Evolutionary conservation across 305 asterid species (phyloP).

Genomic region (Ilex paraguariensis): DNA sequence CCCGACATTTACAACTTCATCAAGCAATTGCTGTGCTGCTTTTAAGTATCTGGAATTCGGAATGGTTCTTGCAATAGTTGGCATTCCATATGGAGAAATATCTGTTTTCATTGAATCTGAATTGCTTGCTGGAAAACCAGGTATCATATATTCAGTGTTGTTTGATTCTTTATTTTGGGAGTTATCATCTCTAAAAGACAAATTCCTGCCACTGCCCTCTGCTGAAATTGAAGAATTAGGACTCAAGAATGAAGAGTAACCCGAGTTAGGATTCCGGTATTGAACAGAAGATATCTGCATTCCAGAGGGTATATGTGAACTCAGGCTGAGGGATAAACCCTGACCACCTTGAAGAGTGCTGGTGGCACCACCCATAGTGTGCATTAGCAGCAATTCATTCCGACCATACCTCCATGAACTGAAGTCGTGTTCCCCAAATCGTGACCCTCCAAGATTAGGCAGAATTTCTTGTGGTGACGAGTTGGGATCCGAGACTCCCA

Average conservation of each 20-base stretch:
- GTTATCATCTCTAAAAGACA: slow-evolving; percentile 28
- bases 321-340: slow-evolving; percentile 79
- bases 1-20: slow-evolving; percentile 77
- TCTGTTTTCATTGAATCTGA: slow-evolving; percentile 29
- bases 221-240: slow-evolving; percentile 24
- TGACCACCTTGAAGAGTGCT: slow-evolving; percentile 39
- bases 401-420: slow-evolving; percentile 42
- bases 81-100: slow-evolving; percentile 37
- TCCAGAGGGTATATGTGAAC: slow-evolving; percentile 51
- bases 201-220: slow-evolving; percentile 30
- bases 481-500: slow-evolving; percentile 35
- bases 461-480: slow-evolving; percentile 41
- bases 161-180: slow-evolving; percentile 15
- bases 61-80: slow-evolving; percentile 31
- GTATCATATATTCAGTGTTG: no score
- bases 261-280: slow-evolving; percentile 34
- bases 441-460: slow-evolving; percentile 42
- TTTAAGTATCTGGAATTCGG: slow-evolving; percentile 69
- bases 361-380: slow-evolving; percentile 25
- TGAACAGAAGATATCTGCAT: slow-evolving; percentile 40
- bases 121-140: slow-evolving; percentile 16
- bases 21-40: slow-evolving; percentile 73
- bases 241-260: slow-evolving; percentile 40
- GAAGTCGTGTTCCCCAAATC: slow-evolving; percentile 30
- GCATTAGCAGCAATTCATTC: slow-evolving; percentile 42